These are phyloP conservation scores for Clarireedia paspali DNA, from an alignment of 2,329 filamentous ascomycete species.

Conservation along the genomic window DNA sequence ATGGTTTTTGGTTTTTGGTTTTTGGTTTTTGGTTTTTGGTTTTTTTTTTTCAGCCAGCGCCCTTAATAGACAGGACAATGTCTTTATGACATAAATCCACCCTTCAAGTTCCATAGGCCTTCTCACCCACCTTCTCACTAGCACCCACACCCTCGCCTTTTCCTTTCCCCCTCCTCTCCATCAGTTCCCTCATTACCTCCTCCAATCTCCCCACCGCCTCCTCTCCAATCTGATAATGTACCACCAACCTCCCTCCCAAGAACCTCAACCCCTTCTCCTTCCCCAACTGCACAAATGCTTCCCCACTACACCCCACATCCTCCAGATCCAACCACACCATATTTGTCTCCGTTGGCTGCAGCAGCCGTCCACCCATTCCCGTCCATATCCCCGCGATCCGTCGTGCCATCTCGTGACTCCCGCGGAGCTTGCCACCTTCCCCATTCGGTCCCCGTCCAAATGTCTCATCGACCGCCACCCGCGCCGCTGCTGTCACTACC, in stretches of 20 bases:
- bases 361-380: conserved; percentile 50
- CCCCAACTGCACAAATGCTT: conserved; percentile 46
- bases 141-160: neutral
- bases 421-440: conserved; percentile 52
- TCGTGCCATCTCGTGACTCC: conserved; percentile 55
- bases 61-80: too few relatives aligned
- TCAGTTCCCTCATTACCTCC: conserved; percentile 35
- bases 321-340: conserved; percentile 67
- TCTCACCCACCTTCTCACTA: neutral
- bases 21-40: too few relatives aligned
- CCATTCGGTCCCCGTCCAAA: conserved; percentile 54
- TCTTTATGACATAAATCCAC: neutral
- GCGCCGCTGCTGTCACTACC: conserved; percentile 65
- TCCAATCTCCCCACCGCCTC: conserved; percentile 46
- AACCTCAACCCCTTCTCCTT: conserved; percentile 50
- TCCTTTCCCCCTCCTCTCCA: conserved; percentile 9
- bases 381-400: conserved; percentile 55
- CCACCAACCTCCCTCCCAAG: conserved; percentile 51
- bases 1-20: too few relatives aligned
- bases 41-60: too few relatives aligned
- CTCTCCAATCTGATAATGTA: conserved; percentile 64
- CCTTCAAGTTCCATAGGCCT: neutral
- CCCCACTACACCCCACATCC: conserved; percentile 41
- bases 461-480: conserved; percentile 71
- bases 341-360: conserved; percentile 59